These are phyloP conservation scores for Spathaspora passalidarum DNA, from an alignment of 805 yeast genomes.

Conservation along the genomic window DNA sequence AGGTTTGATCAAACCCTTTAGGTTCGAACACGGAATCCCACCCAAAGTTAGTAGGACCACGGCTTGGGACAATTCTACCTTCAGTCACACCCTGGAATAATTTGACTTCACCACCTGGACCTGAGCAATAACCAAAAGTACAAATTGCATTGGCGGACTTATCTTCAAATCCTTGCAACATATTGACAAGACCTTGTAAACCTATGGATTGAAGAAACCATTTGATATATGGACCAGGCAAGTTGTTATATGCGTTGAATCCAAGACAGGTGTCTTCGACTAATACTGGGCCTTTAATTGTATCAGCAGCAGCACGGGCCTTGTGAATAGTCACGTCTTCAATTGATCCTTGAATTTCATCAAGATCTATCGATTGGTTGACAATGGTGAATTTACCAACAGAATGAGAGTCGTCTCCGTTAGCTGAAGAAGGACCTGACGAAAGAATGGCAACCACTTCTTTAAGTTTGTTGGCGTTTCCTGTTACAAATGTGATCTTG, in stretches of 20 bases:
- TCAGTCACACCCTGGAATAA: conserved; percentile 82
- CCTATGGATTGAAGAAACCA: conserved; percentile 87
- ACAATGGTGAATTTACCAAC: conserved; percentile 53
- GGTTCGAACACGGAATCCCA: conserved; percentile 95
- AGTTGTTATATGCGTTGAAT: conserved; percentile 69
- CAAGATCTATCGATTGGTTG: conserved; percentile 73
- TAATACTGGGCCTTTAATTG: conserved; percentile 73
- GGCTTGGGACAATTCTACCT: conserved; percentile 72
- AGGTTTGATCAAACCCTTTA: conserved; percentile 59
- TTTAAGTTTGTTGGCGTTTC: conserved; percentile 81
- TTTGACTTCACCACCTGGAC: conserved; percentile 68
- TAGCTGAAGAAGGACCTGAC: conserved; percentile 1
- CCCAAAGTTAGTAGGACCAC: conserved; percentile 86
- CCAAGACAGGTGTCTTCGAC: conserved; percentile 95
- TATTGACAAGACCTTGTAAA: conserved; percentile 67
- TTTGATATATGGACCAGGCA: conserved; percentile 94
- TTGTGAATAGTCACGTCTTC: conserved; percentile 80
- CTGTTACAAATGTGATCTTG: conserved; percentile 72
- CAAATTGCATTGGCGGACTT: conserved; percentile 86
- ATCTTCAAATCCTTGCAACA: conserved; percentile 79
- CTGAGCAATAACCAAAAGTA: conserved; percentile 87
- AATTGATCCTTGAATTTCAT: conserved; percentile 87
- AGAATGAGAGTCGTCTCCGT: conserved; percentile 14
- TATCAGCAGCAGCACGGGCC: conserved; percentile 66
- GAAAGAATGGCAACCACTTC: conserved; percentile 80